Base-by-base conservation (phyloP, 2,329 filamentous ascomycete genomes). In the Tolypocladium amazonense region DNA sequence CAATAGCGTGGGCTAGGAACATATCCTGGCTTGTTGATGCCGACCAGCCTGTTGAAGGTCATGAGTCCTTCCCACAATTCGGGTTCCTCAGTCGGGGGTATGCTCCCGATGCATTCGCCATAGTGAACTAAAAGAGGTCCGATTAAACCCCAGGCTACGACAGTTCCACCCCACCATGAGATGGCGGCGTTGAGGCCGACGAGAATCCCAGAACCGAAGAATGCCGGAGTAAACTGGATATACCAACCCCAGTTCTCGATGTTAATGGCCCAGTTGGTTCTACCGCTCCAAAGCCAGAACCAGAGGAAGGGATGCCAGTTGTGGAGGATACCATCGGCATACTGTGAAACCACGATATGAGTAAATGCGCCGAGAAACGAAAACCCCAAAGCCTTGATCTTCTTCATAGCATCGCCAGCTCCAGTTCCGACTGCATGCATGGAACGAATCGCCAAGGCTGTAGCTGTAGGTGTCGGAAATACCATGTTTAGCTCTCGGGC, bases 191-290 rank as follows among this genome's bases (percentile, higher is more conserved):
- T 87, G 62, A 76, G 76, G 59, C 72, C 73, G 33, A 78, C 83
- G 20, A 78, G 77, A n/a, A 76, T 72, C n/a, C 75, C 75, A 23
- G 73, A 85, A 7, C 83, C 83, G 62, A 85, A 82, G 70, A 86
- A 85, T 41, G 83, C 83, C 0, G 83, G 82, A 0, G 82, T 85
- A 64, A 77, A 79, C 64, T 85, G 82, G 54, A 84, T 74, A 63
- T 80, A 75, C 83, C 83, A 86, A 15, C 81, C 81, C 84, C 83
- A 86, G 70, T 79, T 83, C 70, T 86, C 82, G 23, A 81, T 76
- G 54, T 76, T 73, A 37, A 84, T 72, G 0, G 80, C 81, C 20
- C 69, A 69, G 62, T 78, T 81, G 52, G 72, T 77, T 70, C 9
- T 6, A 3, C 23, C n/a, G 4, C 33, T 39, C 33, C 11, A 84